Conservation (phyloP, 257 asterid genomes). For the Fraxinus quadrangulata region DNA sequence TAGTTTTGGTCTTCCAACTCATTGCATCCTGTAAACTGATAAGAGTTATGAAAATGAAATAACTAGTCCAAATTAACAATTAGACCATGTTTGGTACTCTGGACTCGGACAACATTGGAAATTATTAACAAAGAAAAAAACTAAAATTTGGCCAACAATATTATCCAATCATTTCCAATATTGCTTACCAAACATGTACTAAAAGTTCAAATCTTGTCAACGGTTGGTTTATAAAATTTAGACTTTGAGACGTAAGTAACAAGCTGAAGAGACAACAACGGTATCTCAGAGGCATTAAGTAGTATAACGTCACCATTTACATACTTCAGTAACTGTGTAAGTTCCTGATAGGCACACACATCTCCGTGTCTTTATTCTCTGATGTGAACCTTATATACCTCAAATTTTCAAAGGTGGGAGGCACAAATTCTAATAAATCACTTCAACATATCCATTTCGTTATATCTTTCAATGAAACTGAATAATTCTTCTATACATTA, state of each 20-base stretch:
- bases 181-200: not conserved
- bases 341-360: constrained; percentile 20
- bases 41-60: not conserved
- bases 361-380: constrained; percentile 32
- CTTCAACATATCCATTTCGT: constrained; percentile 2
- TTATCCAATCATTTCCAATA: not conserved
- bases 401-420: constrained; percentile 45
- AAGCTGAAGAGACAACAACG: constrained; percentile 13
- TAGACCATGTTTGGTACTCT: too few species aligned
- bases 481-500: not conserved
- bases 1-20: constrained; percentile 17
- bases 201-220: not conserved
- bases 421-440: not conserved
- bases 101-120: too few species aligned
- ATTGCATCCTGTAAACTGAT: constrained; percentile 19
- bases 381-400: constrained; percentile 37
- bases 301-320: constrained; percentile 18
- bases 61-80: not conserved
- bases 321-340: constrained; percentile 23
- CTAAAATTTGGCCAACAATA: not conserved
- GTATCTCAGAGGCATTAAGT: constrained; percentile 37
- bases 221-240: not conserved
- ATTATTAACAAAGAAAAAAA: not conserved
- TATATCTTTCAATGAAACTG: not conserved
- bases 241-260: not conserved